phyloP scores from a whole-genome alignment of 768 basidiomycete genomes.

The Rhizopogon roseolus region DNA sequence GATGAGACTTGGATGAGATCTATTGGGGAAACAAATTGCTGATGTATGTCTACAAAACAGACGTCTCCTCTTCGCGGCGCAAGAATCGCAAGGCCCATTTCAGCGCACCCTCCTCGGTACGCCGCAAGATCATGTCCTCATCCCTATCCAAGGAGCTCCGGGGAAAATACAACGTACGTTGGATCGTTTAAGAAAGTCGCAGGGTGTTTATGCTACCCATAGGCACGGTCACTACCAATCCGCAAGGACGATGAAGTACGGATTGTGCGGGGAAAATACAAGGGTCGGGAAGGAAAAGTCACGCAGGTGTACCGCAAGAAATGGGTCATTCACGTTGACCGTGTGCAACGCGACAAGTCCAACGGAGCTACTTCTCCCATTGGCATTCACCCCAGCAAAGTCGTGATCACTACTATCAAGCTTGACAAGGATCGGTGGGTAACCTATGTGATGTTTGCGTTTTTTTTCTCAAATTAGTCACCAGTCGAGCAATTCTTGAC shows the following conservation, averaged over 20 bases:
- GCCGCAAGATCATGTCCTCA: conserved; percentile 98
- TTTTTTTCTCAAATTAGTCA: conserved; percentile 3
- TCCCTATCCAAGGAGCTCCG: conserved; percentile 94
- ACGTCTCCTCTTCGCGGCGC: conserved; percentile 90
- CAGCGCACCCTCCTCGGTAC: conserved; percentile 87
- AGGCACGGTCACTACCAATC: conserved; percentile 90
- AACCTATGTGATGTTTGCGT: not conserved
- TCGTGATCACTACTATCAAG: conserved; percentile 91
- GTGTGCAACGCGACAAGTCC: conserved; percentile 95
- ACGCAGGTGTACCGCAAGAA: conserved; percentile 98
- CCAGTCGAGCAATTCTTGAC: conserved; percentile 79
- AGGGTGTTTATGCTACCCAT: not conserved
- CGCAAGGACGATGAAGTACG: conserved; percentile 98
- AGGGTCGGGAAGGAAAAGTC: conserved; percentile 98
- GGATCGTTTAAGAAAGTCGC: not conserved
- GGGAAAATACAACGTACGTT: conserved; percentile 81
- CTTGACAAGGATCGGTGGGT: conserved; percentile 82
- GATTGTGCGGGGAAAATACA: conserved; percentile 96
- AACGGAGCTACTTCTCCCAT: conserved; percentile 93
- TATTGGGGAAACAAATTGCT: conserved; percentile 22
- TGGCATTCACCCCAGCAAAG: conserved; percentile 95
- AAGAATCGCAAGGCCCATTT: conserved; percentile 99
- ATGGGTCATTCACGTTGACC: conserved; percentile 98
- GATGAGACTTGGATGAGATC: conserved; percentile 37
- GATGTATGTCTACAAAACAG: conserved; percentile 37